phyloP scores from a whole-genome alignment of 164 flowering plant species.

The Macadamia tetraphylla region DNA sequence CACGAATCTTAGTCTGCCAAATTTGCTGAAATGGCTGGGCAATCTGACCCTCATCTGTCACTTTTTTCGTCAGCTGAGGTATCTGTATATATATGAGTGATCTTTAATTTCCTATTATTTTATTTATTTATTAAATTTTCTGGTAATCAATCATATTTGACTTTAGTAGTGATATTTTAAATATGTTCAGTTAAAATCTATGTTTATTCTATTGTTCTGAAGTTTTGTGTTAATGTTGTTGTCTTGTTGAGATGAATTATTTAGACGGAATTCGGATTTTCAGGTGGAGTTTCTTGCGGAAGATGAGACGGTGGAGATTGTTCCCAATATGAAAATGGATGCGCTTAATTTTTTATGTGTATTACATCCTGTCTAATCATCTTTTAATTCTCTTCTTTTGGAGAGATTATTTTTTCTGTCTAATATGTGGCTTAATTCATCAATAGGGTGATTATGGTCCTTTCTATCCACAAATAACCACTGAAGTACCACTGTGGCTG shows the following conservation, averaged over 20 bases:
- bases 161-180: too few species aligned
- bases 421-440: constrained; percentile 6
- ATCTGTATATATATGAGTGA: not conserved
- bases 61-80: constrained; percentile 74
- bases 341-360: constrained; percentile 28
- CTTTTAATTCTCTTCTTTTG: not conserved
- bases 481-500: constrained; percentile 76
- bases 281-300: constrained; percentile 84
- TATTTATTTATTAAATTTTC: not conserved
- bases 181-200: too few species aligned
- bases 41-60: constrained; percentile 55
- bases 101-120: not conserved
- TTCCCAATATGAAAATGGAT: constrained; percentile 66
- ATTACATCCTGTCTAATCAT: constrained; percentile 4
- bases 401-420: not conserved
- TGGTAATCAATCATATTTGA: too few species aligned
- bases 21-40: constrained; percentile 53
- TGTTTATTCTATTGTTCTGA: too few species aligned
- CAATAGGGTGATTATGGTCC: constrained; percentile 88
- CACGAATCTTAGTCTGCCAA: not conserved
- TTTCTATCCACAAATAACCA: constrained; percentile 62
- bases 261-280: constrained; percentile 1
- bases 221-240: not conserved
- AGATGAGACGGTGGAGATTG: constrained; percentile 74
- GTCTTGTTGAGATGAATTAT: not conserved